These are phyloP conservation scores for Novymonas esmeraldas DNA, from an alignment of 208 protist genomes.

Conservation along the genomic window DNA sequence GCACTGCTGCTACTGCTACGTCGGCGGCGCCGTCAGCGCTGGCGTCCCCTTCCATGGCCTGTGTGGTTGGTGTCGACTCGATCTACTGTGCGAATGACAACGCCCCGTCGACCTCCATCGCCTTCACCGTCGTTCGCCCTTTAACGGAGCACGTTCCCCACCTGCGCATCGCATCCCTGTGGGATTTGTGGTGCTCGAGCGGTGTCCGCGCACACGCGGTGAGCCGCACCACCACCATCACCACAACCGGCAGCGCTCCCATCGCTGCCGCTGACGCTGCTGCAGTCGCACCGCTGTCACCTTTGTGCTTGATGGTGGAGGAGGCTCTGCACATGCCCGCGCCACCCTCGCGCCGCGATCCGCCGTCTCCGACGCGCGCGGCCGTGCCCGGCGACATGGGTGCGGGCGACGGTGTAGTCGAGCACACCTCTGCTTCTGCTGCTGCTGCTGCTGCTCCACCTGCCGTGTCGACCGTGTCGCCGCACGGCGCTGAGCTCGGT, in stretches of 20 bases:
- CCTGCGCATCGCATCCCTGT: constrained; percentile 25
- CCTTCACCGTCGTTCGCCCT: background rate
- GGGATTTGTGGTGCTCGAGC: constrained; percentile 17
- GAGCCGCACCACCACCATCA: no score
- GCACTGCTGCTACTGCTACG: background rate
- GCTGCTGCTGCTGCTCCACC: no score
- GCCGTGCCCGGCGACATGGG: background rate
- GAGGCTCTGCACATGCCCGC: background rate
- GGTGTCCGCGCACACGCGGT: constrained; percentile 8
- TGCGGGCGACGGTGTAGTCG: no score
- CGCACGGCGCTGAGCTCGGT: no score
- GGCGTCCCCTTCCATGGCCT: background rate
- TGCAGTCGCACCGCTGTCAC: background rate
- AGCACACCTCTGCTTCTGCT: no score
- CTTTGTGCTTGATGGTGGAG: background rate
- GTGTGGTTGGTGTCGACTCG: constrained; percentile 2
- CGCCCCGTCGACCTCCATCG: background rate
- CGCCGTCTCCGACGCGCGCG: no score
- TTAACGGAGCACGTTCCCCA: constrained; percentile 14
- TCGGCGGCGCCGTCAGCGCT: background rate
- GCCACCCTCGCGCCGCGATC: background rate
- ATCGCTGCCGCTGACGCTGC: background rate
- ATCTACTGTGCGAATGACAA: background rate
- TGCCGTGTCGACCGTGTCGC: no score
- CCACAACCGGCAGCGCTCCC: background rate